Evolutionary conservation across 371 early-diverging fungal genomes (phyloP).

Genomic region (Chytridiales sp.): DNA sequence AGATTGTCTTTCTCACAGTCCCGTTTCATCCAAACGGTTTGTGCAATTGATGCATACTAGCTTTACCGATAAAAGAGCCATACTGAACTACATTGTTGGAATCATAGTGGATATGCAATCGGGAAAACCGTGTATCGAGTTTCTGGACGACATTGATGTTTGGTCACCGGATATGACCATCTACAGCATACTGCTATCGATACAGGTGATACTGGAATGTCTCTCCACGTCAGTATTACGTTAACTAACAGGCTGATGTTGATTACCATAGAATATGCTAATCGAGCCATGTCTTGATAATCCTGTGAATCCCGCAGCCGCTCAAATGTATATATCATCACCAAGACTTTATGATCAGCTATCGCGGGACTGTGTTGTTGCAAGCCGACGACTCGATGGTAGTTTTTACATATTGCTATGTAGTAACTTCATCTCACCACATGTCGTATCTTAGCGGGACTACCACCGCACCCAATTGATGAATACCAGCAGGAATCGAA

Average conservation of each 20-base stretch:
- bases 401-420: conserved; percentile 5
- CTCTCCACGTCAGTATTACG: background rate
- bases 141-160: conserved; percentile 32
- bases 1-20: conserved; percentile 42
- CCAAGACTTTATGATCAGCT: conserved; percentile 48
- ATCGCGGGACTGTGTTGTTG: conserved; percentile 47
- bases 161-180: conserved; percentile 41
- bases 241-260: background rate
- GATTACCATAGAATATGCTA: conserved; percentile 29
- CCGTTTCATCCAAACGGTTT: conserved; percentile 53
- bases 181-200: conserved; percentile 23
- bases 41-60: background rate
- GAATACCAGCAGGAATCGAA: conserved; percentile 1
- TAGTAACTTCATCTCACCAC: background rate
- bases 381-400: conserved; percentile 41
- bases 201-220: conserved; percentile 33
- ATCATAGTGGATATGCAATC: conserved; percentile 40
- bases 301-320: conserved; percentile 43
- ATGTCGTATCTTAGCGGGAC: conserved; percentile 21
- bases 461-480: conserved; percentile 22
- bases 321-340: conserved; percentile 35
- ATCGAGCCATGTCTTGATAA: conserved; percentile 38
- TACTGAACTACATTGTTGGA: background rate
- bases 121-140: conserved; percentile 38
- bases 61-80: background rate